phyloP scores from a whole-genome alignment of 139 green algal species.

The Pedinophyceae sp. region DNA sequence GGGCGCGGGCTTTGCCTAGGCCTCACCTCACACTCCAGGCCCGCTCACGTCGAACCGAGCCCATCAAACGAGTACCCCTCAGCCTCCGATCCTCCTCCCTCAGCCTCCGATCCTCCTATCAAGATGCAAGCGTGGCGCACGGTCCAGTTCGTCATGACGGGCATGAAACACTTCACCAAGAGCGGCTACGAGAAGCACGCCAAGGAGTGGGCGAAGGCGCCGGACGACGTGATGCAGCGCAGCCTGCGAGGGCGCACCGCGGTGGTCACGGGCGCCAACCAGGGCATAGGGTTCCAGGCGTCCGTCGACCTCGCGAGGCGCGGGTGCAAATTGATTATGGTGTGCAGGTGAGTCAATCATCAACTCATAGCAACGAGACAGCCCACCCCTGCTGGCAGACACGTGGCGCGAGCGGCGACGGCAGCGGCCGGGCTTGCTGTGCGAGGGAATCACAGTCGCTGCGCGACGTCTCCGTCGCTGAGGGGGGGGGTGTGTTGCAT shows the following conservation, averaged over 20 bases:
- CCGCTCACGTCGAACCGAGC: too few relatives aligned
- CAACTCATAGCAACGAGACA: slow-evolving; percentile 11
- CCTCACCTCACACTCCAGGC: too few relatives aligned
- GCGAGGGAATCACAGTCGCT: slow-evolving; percentile 25
- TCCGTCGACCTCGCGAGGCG: background rate
- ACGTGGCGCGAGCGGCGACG: background rate
- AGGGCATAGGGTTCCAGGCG: slow-evolving; percentile 34
- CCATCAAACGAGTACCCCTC: too few relatives aligned
- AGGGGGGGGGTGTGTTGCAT: slow-evolving; percentile 16
- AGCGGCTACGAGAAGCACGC: slow-evolving; percentile 23
- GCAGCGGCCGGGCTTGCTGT: background rate
- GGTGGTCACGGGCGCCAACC: slow-evolving; percentile 46
- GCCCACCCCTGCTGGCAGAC: background rate
- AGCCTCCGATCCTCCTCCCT: too few relatives aligned
- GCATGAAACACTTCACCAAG: slow-evolving; percentile 28
- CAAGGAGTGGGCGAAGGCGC: slow-evolving; percentile 28
- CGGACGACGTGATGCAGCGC: slow-evolving; percentile 10
- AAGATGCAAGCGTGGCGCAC: too few relatives aligned
- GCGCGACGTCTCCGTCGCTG: slow-evolving; percentile 15
- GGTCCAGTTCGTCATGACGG: slow-evolving; percentile 25
- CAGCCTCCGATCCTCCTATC: too few relatives aligned
- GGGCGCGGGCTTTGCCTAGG: too few relatives aligned
- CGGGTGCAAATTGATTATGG: too few relatives aligned
- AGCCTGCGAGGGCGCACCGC: slow-evolving; percentile 23
- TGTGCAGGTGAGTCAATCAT: too few relatives aligned